Evolutionary conservation across 345 rosid species (phyloP), one percentile per base, ranked within the genome.

Genomic region (Nephelium lappaceum): DNA sequence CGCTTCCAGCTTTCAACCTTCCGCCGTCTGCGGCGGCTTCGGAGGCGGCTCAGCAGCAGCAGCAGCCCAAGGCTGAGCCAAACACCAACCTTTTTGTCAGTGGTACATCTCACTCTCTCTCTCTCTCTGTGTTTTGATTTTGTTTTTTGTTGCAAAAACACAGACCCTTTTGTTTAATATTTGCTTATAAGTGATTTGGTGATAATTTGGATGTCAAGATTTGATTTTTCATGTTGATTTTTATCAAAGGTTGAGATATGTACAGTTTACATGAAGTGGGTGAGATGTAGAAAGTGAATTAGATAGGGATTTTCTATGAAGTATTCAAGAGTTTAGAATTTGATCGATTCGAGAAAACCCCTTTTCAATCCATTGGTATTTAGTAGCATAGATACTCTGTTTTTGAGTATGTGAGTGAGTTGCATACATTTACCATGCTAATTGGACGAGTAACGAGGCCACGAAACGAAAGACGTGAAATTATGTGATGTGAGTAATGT

Each of bases 81-180:
- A 93, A 82, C 84, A 81, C 92, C 73, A 90, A 93, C 76, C 94
- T 94, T 80, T 93, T 93, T 68, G 88, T 93, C 84, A 89, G 94
- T 9, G 96, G 97, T 74, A 82, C 51, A 68, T 21, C 5, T 14
- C 60, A 36, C 21, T 23, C 74, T 8, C 25, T 1, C 11, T 19
- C n/a, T 11, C 11, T 11, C 62, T 49, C 38, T 57, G 21, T 66
- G 55, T 2, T 36, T 24, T 8, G 1, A 42, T 53, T 16, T 24
- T 61, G 31, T 12, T 68, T 27, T 27, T 0, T 27, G 1, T 27
- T 27, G 31, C 31, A 27, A 27, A 27, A 27, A 27, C 31, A 27
- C 31, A 2, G 31, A 27, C 38, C 68, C 1, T 62, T 47, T 45
- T 43, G 6, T 45, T 45, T 23, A 21, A 3, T 74, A 10, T 38